phyloP scores from a whole-genome alignment of 1,139 yeast genomes.

The Candida tetrigidarum region DNA sequence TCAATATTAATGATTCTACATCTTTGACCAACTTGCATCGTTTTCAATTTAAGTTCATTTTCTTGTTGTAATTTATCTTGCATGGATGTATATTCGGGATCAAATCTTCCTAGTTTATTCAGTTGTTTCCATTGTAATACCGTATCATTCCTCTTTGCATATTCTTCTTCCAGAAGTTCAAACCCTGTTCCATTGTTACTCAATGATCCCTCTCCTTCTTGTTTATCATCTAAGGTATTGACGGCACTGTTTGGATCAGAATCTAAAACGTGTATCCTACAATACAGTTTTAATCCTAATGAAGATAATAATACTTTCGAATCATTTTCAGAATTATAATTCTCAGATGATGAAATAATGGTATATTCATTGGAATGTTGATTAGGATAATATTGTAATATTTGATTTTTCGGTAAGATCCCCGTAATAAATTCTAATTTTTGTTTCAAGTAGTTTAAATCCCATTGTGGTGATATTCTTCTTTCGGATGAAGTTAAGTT shows the following conservation, averaged over 20 bases:
- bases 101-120: slow-evolving; percentile 72
- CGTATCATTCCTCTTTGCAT: slow-evolving; percentile 60
- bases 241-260: slow-evolving; percentile 55
- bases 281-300: slow-evolving; percentile 36
- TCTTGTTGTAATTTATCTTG: slow-evolving; percentile 21
- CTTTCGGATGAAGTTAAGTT: slow-evolving; percentile 73
- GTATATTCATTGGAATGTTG: slow-evolving; percentile 41
- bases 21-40: slow-evolving; percentile 36
- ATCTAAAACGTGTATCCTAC: slow-evolving; percentile 59
- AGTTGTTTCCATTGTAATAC: slow-evolving; percentile 78
- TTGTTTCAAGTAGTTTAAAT: slow-evolving; percentile 55
- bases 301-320: slow-evolving; percentile 18
- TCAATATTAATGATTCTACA: slow-evolving; percentile 48
- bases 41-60: slow-evolving; percentile 22
- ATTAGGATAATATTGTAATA: slow-evolving; percentile 51
- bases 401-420: slow-evolving; percentile 64
- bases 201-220: not conserved
- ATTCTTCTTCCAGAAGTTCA: slow-evolving; percentile 67
- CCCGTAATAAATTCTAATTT: slow-evolving; percentile 80
- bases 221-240: slow-evolving; percentile 32
- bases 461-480: slow-evolving; percentile 68
- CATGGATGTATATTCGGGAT: slow-evolving; percentile 50
- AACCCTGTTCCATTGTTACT: no score
- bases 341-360: slow-evolving; percentile 23
- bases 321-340: slow-evolving; percentile 19